Conservation (phyloP, 2,329 filamentous ascomycete genomes). For the Curvularia lunata region DNA sequence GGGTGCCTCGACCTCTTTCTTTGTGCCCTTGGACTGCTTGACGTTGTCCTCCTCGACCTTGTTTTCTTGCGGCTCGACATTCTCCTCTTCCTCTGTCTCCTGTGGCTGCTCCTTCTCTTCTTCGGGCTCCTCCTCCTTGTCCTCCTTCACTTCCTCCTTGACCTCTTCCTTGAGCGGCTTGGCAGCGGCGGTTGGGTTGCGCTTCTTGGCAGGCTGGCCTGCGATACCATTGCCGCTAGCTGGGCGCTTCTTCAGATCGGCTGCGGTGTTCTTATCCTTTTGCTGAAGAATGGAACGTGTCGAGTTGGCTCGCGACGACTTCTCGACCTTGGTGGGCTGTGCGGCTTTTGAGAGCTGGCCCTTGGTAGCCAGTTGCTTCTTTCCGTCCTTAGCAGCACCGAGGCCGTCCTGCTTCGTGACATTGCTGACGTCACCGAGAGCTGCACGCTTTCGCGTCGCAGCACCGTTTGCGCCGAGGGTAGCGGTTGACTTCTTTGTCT, state of each 20-base stretch:
- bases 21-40: conserved; percentile 27
- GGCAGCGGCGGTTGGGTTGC: conserved; percentile 60
- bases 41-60: conserved; percentile 38
- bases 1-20: conserved; percentile 26
- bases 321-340: conserved; percentile 82
- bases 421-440: conserved; percentile 94
- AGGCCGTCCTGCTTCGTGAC: conserved; percentile 74
- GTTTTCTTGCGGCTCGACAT: conserved; percentile 60
- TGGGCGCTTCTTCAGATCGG: conserved; percentile 76
- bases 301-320: conserved; percentile 65
- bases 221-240: conserved; percentile 74
- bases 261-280: conserved; percentile 72
- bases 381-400: conserved; percentile 60
- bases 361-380: conserved; percentile 71
- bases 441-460: conserved; percentile 74
- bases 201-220: conserved; percentile 71
- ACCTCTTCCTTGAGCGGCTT: conserved; percentile 64
- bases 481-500: conserved; percentile 53
- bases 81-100: conserved; percentile 60
- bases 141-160: conserved; percentile 51
- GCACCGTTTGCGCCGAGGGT: conserved; percentile 49
- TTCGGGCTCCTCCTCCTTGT: conserved; percentile 66
- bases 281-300: conserved; percentile 67
- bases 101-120: conserved; percentile 55
- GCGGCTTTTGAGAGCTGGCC: conserved; percentile 78